Percentiles rank a stretch among this genome's conserved stretches.
phyloP scores from a whole-genome alignment of 192 early-diverging fungal species.

The Backusella circina region DNA sequence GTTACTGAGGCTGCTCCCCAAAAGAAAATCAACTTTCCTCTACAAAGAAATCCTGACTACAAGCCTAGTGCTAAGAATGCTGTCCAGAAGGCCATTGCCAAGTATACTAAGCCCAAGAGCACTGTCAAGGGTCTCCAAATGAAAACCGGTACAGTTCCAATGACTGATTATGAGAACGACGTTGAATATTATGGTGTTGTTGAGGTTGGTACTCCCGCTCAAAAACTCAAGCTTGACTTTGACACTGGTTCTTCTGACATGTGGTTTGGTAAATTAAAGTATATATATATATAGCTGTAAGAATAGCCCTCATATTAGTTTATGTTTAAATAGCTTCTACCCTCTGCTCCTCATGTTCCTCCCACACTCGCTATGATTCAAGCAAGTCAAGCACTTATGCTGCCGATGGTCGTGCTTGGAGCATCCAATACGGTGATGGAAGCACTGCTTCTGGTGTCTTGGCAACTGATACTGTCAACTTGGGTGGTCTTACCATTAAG shows the following conservation, averaged over 20 bases:
- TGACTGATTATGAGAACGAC: slow-evolving; percentile 41
- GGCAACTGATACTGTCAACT: slow-evolving; percentile 51
- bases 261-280: slow-evolving; percentile 55
- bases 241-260: slow-evolving; percentile 74
- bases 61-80: slow-evolving; percentile 23
- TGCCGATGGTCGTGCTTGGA: slow-evolving; percentile 55
- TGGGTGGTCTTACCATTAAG: slow-evolving; percentile 56
- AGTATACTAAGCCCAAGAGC: slow-evolving; percentile 7
- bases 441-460: slow-evolving; percentile 43
- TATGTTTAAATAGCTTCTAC: slow-evolving; percentile 27
- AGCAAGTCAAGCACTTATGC: slow-evolving; percentile 43
- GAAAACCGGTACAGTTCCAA: slow-evolving; percentile 17
- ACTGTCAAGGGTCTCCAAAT: not conserved
- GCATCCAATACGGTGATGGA: slow-evolving; percentile 61
- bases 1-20: not conserved
- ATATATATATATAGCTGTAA: no score
- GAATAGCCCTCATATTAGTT: no score
- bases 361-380: slow-evolving; percentile 36
- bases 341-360: slow-evolving; percentile 20
- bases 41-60: slow-evolving; percentile 19
- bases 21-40: slow-evolving; percentile 6
- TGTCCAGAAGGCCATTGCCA: slow-evolving; percentile 20
- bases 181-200: slow-evolving; percentile 68
- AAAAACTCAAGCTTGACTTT: slow-evolving; percentile 65
- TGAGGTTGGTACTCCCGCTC: slow-evolving; percentile 61